Percentiles rank a stretch among this genome's conserved stretches.
These are phyloP conservation scores for Pythium folliculosum DNA, from an alignment of 352 stramenopile genomes.

Conservation along the genomic window DNA sequence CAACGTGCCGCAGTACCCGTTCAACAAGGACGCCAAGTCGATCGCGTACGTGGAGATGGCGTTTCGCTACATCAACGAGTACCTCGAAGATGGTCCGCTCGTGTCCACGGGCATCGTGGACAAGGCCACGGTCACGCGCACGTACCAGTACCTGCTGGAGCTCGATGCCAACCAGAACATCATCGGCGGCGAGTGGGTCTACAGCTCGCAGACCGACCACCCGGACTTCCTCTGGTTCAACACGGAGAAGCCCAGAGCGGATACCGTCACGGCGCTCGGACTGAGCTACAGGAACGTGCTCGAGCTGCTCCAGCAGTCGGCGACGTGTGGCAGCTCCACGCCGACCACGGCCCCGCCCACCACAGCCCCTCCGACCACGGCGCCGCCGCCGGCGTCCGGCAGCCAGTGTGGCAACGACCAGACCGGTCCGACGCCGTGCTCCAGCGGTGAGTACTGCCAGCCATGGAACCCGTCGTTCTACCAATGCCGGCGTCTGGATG, in stretches of 20 bases:
- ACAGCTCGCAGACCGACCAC: neutral
- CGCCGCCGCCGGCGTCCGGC: neutral
- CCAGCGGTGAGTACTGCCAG: slow-evolving; percentile 35
- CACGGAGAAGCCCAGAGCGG: neutral
- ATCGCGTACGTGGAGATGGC: slow-evolving; percentile 21
- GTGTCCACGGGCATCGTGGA: slow-evolving; percentile 3
- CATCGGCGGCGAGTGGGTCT: slow-evolving; percentile 26
- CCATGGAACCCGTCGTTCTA: slow-evolving; percentile 39
- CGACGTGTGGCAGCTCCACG: too few species aligned
- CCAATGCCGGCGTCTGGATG: slow-evolving; percentile 30
- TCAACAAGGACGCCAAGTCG: slow-evolving; percentile 16
- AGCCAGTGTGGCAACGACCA: slow-evolving; percentile 17
- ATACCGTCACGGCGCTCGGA: slow-evolving; percentile 3
- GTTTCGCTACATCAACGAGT: slow-evolving; percentile 18
- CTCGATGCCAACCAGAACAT: slow-evolving; percentile 19
- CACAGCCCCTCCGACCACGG: too few species aligned
- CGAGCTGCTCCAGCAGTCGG: too few species aligned
- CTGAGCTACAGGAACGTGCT: slow-evolving; percentile 11
- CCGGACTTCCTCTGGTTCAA: slow-evolving; percentile 25
- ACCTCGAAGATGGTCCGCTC: slow-evolving; percentile 7
- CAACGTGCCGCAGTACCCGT: slow-evolving; percentile 6
- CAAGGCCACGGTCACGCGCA: slow-evolving; percentile 1
- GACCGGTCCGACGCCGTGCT: slow-evolving; percentile 1
- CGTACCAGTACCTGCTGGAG: slow-evolving; percentile 22
- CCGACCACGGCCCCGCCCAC: neutral